These are phyloP conservation scores for Clonostachys solani DNA, from an alignment of 2,329 filamentous ascomycete genomes.

Conservation along the genomic window DNA sequence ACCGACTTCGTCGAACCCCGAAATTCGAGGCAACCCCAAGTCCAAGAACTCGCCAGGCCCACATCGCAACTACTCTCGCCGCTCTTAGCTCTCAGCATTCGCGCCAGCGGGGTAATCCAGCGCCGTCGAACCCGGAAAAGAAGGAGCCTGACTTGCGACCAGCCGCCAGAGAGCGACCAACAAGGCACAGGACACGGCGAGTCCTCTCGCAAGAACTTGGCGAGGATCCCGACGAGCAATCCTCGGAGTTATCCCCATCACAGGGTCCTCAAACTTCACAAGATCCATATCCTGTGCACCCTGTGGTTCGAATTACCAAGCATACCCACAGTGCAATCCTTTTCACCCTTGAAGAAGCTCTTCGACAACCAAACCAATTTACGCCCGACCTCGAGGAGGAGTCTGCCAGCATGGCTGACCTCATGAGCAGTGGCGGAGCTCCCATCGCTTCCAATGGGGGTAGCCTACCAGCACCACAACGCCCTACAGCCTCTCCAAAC, in stretches of 20 bases:
- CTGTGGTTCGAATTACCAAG: slow-evolving; percentile 65
- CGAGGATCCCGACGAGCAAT: slow-evolving; percentile 36
- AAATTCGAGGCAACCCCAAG: slow-evolving; percentile 40
- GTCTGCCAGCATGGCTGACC: slow-evolving; percentile 87
- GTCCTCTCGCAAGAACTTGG: slow-evolving; percentile 44
- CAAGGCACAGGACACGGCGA: slow-evolving; percentile 14
- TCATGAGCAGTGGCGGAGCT: slow-evolving; percentile 54
- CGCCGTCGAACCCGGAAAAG: neutral
- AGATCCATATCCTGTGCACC: slow-evolving; percentile 32
- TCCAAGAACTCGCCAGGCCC: slow-evolving; percentile 35
- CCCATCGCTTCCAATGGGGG: slow-evolving; percentile 47
- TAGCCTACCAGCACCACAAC: slow-evolving; percentile 30
- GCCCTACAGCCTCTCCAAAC: slow-evolving; percentile 42
- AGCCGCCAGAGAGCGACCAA: too few relatives aligned
- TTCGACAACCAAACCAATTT: slow-evolving; percentile 78
- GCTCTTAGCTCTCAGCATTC: slow-evolving; percentile 36
- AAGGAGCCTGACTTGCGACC: too few relatives aligned
- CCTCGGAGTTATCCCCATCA: slow-evolving; percentile 20
- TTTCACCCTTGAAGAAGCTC: slow-evolving; percentile 85
- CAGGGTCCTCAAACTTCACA: slow-evolving; percentile 15
- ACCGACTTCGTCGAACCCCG: slow-evolving; percentile 45
- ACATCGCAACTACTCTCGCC: slow-evolving; percentile 41
- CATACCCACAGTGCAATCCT: slow-evolving; percentile 87
- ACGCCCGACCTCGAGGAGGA: slow-evolving; percentile 83
- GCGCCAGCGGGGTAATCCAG: neutral